Percentiles rank a stretch among this genome's conserved stretches.
Conservation (phyloP, 768 basidiomycete genomes). For the Infundibulicybe gibba region DNA sequence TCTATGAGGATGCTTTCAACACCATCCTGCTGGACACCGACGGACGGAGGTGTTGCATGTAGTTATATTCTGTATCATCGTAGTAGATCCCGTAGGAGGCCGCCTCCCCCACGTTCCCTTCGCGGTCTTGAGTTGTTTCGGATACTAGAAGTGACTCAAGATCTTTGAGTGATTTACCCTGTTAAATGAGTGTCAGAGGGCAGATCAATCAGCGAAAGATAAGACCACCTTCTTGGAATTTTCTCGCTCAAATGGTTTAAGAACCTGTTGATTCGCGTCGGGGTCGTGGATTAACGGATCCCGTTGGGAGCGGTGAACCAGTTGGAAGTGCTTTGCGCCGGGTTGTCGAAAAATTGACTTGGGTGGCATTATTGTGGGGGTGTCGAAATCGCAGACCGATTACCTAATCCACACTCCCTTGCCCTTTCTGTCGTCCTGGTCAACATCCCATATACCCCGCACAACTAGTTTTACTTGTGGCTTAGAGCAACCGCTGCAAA, state of each 20-base stretch:
- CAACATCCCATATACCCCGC: no score
- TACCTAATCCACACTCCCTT: slow-evolving; percentile 26
- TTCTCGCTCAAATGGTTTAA: slow-evolving; percentile 75
- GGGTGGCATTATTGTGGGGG: slow-evolving; percentile 52
- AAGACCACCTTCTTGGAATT: slow-evolving; percentile 61
- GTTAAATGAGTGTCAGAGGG: slow-evolving; percentile 24
- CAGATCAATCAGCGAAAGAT: slow-evolving; percentile 5
- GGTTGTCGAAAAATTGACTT: slow-evolving; percentile 91
- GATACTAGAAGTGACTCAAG: slow-evolving; percentile 58
- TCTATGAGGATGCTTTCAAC: slow-evolving; percentile 81
- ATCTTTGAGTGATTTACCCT: slow-evolving; percentile 82
- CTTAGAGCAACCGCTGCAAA: no score
- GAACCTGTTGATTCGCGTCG: slow-evolving; percentile 84
- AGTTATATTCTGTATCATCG: slow-evolving; percentile 96
- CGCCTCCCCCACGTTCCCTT: slow-evolving; percentile 79
- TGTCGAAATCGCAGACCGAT: slow-evolving; percentile 17
- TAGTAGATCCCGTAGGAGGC: slow-evolving; percentile 87
- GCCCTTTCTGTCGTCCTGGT: no score
- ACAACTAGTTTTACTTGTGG: no score
- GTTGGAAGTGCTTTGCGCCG: slow-evolving; percentile 90
- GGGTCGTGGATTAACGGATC: slow-evolving; percentile 96
- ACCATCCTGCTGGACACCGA: slow-evolving; percentile 76
- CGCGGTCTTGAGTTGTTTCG: slow-evolving; percentile 41
- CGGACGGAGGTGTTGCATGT: slow-evolving; percentile 92
- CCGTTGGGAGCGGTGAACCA: slow-evolving; percentile 93